Evolutionary conservation across 1,284 basidiomycete species (phyloP), one percentile per base, ranked within the genome.

Genomic region (Trichosporon asahii): DNA sequence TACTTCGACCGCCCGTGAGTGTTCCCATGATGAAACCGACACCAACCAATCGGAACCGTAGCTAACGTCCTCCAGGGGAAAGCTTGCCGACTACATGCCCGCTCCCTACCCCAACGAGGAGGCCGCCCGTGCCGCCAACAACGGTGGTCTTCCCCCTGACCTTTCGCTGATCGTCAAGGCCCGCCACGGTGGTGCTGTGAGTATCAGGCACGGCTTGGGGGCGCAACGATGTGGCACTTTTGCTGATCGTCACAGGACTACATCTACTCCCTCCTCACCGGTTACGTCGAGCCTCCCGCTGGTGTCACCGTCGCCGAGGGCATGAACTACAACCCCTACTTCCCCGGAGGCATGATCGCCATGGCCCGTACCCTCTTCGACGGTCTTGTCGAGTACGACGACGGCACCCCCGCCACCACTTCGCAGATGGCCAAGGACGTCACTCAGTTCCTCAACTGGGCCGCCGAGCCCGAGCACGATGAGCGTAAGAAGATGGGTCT

Each of bases 371-470:
- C 98, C 23, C 86, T 99, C 74, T 99, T 93, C 82, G 95, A 98
- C 80, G 95, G 93, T 60, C 84, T 98, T 60, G 95, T 98, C 70
- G 95, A 98, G 84, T 98, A 92, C 83, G 91, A 93, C 0, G 95
- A 98, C 81, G 92, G 91, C 90, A 99, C 97, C 5, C 94, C 96
- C 11, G 93, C 96, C 12, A 99, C 96, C 65, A 92, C 95, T 11
- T 93, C 93, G n/a, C 97, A 99, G 85, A 96, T 99, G 95, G 95
- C 97, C 76, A 99, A 99, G 89, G 97, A 99, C 79, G 95, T 99
- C 66, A 89, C 90, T 53, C 94, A 92, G 2, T 99, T 99, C 91
- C 86, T 99, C 71, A 89, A 89, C 85, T 97, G 94, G 94, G 92
- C 93, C 57, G 89, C 96, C 70, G 97, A 99, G 85, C 97, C 97